Base-by-base conservation (phyloP, 1,284 basidiomycete species). In the Apiotrichum montevideense region DNA sequence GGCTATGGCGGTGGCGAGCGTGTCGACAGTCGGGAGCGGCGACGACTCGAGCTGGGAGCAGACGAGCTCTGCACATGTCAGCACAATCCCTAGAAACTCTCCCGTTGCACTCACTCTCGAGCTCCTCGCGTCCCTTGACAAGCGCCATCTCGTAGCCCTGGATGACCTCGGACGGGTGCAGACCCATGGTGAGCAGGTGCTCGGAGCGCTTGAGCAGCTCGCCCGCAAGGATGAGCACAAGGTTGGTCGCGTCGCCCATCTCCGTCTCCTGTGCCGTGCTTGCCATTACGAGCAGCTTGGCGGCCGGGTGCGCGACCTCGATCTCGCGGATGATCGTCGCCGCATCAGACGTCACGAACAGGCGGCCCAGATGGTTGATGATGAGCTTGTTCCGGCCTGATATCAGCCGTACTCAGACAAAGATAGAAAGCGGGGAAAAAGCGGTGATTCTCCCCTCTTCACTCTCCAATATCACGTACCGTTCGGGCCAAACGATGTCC, bases 301-400 rank as follows among this genome's bases (percentile, higher is more conserved):
- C 96, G 5, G 95, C 95, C 0, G 96, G 96, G 76, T 98, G 96
- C 34, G 98, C 91, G 51, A 99, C 92, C 74, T 98, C 96, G 74
- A 98, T 86, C 79, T 99, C 96, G 63, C 89, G 85, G 72, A 98
- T 94, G 78, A 99, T 98, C 57, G 96, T 98, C 9, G 96, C 96
- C 7, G 96, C 95, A 83, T 99, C 96, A 50, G 91, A 96, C 35
- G 96, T 99, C 58, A 98, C 94, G 77, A 98, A 98, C 49, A 98
- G 82, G 71, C 86, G 84, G 56, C 93, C 93, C 46, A 99, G 82
- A 77, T 98, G 96, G 77, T 97, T 97, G 79, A 97, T 93, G 70
- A 97, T 80, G 59, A 97, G 85, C 77, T 96, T 97, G 78, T 96
- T 97, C 56, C 93, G 84, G 45, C 93, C 93, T 88, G 67, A 51